Evolutionary conservation across 441 rosid species (phyloP), one percentile per base, ranked within the genome.

Genomic region (Pelargonium citronellum): DNA sequence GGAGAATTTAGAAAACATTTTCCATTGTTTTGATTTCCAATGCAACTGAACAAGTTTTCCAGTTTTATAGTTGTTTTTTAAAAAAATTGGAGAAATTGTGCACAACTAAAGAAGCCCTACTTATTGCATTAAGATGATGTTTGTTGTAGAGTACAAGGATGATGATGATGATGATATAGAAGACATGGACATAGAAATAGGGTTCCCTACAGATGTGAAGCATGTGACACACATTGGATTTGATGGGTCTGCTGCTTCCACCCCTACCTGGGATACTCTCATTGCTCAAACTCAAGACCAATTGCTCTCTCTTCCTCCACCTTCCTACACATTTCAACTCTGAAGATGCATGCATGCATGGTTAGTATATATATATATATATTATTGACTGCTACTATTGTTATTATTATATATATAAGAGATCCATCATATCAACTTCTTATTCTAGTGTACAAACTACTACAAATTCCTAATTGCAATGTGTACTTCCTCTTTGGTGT

Each of bases 151-250:
- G 30, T 81, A 88, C 82, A 88, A 84, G 73, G n/a, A n/a, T n/a
- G 92, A 88, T 41, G 81, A 77, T 47, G 17, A 34, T 27, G 30
- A 27, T 27, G 30, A 27, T 27, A 27, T 27, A 34, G 84, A 75
- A 53, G 72, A 71, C 53, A 62, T 51, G 63, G 74, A 80, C 19
- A 94, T 94, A 83, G 87, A 91, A 76, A 91, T 91, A 30, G 97
- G 97, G 72, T 71, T 81, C 44, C 99, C 99, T 4, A 94, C 97
- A 67, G 88, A 94, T 61, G 99, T 94, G 79, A 91, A 87, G 85
- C 97, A 94, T 69, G 92, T 94, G 58, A 83, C 99, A 0, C 99
- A 91, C 72, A 87, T 91, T 0, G 99, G 99, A 58, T 80, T 85
- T 85, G 99, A 89, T 74, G 87, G 86, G 13, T 68, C 69, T 15